A percentile compares a stretch with the other conserved stretches of the same genome.
phyloP scores from a whole-genome alignment of 176 grass and related monocot genomes.

The Carex kokanica region DNA sequence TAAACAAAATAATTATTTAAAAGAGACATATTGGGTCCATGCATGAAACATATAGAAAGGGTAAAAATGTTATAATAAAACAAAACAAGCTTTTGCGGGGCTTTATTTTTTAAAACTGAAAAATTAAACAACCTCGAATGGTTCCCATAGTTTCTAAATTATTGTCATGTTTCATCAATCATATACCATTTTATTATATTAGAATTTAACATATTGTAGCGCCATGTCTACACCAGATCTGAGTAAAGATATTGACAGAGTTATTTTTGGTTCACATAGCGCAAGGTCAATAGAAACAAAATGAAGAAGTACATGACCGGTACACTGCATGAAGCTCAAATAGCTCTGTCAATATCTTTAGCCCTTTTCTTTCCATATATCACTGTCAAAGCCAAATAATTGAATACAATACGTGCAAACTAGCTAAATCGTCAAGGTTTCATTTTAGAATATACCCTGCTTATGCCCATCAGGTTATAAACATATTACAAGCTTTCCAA shows the following conservation, averaged over 20 bases:
- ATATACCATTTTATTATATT: background rate
- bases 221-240: too few relatives aligned
- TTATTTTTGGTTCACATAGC: too few relatives aligned
- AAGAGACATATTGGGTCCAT: background rate
- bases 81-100: background rate
- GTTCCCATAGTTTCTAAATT: background rate
- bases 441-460: background rate
- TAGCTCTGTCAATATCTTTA: too few relatives aligned
- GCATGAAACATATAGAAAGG: background rate
- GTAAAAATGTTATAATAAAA: background rate
- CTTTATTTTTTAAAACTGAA: background rate
- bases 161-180: background rate
- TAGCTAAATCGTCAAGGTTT: background rate
- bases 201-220: too few relatives aligned
- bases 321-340: too few relatives aligned
- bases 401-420: slow-evolving; percentile 13
- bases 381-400: slow-evolving; percentile 10
- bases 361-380: background rate
- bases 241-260: too few relatives aligned
- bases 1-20: background rate
- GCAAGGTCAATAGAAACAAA: too few relatives aligned
- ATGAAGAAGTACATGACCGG: too few relatives aligned
- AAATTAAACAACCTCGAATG: background rate
- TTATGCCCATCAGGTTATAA: background rate
- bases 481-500: background rate